These are phyloP conservation scores for Aureobasidium uvarum DNA, from an alignment of 2,329 filamentous ascomycete genomes.

Conservation along the genomic window DNA sequence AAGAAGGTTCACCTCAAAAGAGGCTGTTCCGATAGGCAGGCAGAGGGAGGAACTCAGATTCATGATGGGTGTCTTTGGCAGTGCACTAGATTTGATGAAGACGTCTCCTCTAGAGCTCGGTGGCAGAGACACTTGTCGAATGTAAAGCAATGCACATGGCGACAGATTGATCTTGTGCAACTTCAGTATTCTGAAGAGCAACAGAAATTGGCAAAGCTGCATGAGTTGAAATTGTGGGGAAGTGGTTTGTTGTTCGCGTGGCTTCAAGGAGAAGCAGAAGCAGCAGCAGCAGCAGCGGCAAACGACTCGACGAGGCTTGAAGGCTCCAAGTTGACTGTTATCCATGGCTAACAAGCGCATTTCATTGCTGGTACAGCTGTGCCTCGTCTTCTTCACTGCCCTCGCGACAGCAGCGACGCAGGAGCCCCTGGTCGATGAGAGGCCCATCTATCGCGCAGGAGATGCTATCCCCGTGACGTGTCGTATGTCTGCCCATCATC, in stretches of 20 bases:
- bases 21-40: not conserved
- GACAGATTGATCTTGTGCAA: too few relatives aligned
- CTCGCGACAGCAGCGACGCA: conserved; percentile 44
- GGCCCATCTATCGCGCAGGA: conserved; percentile 48
- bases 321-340: not conserved
- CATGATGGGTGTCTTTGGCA: not conserved
- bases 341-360: conserved; percentile 1
- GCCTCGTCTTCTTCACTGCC: conserved; percentile 37
- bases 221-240: conserved; percentile 1
- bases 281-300: conserved; percentile 2
- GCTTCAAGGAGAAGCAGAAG: conserved; percentile 11
- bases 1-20: not conserved
- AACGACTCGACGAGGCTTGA: not conserved
- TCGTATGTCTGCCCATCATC: conserved; percentile 42
- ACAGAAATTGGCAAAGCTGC: not conserved
- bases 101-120: not conserved
- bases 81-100: not conserved
- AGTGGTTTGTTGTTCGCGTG: conserved; percentile 13
- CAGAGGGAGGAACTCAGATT: not conserved
- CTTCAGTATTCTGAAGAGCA: too few relatives aligned
- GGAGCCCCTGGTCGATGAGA: conserved; percentile 41
- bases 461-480: conserved; percentile 53
- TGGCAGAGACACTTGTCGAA: too few relatives aligned
- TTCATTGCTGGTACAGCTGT: conserved; percentile 31
- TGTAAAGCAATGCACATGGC: not conserved